Base-by-base conservation (phyloP, 1,139 yeast species). In the Saccharomyces hybrid region DNA sequence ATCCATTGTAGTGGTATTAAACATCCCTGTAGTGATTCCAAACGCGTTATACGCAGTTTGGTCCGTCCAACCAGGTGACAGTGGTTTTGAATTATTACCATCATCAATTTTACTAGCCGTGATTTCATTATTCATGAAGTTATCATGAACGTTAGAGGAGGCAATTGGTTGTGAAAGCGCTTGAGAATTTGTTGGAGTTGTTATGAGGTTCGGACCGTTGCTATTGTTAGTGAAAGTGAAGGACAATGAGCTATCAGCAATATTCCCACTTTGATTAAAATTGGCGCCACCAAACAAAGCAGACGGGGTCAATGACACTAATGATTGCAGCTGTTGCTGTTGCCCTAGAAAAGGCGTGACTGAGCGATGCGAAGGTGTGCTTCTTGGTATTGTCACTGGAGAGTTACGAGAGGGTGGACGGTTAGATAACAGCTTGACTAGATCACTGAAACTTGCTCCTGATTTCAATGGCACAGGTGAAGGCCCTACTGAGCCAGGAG, bases 1-100 rank as follows among this genome's bases (percentile, higher is more conserved):
- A 55, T 64, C 66, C 64, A 65, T 63, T 13, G 64, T 65, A 5
- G 65, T 63, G 5, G 64, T 64, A 47, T 60, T 60, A 49, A 63
- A 61, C 49, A 61, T 56, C 16, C 61, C 60, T 8, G 58, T 54
- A 3, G 61, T 53, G 16, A 53, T 49, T 6, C 59, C 60, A 9
- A 59, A 46, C 7, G 57, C 52, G 48, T 58, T 61, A 13, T 49
- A 48, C 16, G 61, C 57, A 27, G 58, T 59, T 51, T 56, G 62
- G 51, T 55, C 66, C 46, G 54, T 59, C 66, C 61, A 64, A 11
- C 46, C 48, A 7, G 56, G 53, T 6, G 54, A 27, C 3, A 51
- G 20, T 2, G 49, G 49, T 29, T 38, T 38, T 38, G 44, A 38
- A 38, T 38, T 20, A 20, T 38, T 11, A 16, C 16, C 44, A 20